These are phyloP conservation scores for Purshia tridentata DNA, from an alignment of 306 rosid genomes.

Conservation along the genomic window DNA sequence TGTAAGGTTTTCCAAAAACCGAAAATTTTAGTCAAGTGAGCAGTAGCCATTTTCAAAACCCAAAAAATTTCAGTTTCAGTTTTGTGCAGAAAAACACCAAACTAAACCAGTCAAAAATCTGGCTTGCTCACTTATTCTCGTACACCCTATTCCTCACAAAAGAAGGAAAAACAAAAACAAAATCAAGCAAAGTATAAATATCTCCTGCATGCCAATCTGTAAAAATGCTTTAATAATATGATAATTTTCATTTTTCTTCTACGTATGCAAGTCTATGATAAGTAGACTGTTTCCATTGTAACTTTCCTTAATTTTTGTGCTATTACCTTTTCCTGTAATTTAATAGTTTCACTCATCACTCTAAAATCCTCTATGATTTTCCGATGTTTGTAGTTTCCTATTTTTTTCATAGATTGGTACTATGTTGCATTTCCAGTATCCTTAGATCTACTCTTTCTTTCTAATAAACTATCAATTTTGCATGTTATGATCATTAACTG, in stretches of 20 bases:
- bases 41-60: too few relatives aligned
- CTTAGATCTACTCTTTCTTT: not conserved
- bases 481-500: conserved; percentile 15
- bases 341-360: not conserved
- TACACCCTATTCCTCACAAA: not conserved
- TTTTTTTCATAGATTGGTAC: not conserved
- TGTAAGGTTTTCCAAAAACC: too few relatives aligned
- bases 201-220: not conserved
- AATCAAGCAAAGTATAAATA: not conserved
- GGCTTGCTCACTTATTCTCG: not conserved
- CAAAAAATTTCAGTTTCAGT: not conserved
- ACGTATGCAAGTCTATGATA: not conserved
- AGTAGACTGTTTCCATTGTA: not conserved
- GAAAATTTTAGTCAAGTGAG: too few relatives aligned
- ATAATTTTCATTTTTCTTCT: not conserved
- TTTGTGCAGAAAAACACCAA: not conserved
- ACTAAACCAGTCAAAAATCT: not conserved
- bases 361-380: not conserved
- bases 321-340: not conserved
- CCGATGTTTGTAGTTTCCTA: not conserved
- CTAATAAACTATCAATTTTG: not conserved
- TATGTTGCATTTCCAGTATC: not conserved
- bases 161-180: not conserved
- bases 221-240: not conserved
- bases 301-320: not conserved